phyloP scores from a whole-genome alignment of 768 basidiomycete genomes.

The Steccherinum ochraceum region DNA sequence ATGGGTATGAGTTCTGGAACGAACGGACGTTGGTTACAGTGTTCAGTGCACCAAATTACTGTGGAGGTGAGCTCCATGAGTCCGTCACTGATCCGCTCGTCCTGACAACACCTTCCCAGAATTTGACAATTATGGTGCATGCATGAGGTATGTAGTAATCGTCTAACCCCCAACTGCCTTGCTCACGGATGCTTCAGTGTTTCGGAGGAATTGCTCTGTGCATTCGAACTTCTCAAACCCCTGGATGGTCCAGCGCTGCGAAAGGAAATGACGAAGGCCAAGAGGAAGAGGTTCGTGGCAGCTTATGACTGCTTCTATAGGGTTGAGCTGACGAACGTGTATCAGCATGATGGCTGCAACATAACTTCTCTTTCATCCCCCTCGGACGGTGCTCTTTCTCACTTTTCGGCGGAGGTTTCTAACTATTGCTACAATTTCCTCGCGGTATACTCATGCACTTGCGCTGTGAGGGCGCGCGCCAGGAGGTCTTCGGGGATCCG shows the following conservation, averaged over 20 bases:
- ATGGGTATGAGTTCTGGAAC: slow-evolving; percentile 99
- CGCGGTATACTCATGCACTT: not conserved
- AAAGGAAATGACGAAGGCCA: slow-evolving; percentile 98
- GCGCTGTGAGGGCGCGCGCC: not conserved
- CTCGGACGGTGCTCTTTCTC: not conserved
- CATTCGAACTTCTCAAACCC: slow-evolving; percentile 95
- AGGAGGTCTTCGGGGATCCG: not conserved
- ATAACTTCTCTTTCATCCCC: slow-evolving; percentile 11
- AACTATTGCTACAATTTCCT: not conserved
- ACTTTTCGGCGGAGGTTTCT: not conserved
- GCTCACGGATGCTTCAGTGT: slow-evolving; percentile 44
- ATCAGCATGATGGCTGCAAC: slow-evolving; percentile 25
- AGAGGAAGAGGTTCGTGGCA: slow-evolving; percentile 89
- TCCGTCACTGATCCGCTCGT: slow-evolving; percentile 9
- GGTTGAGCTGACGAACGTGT: too few relatives aligned
- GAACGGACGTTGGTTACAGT: slow-evolving; percentile 97
- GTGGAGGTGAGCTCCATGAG: slow-evolving; percentile 65
- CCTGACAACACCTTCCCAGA: slow-evolving; percentile 37
- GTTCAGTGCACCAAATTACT: slow-evolving; percentile 97
- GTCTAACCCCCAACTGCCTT: not conserved
- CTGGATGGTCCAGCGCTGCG: slow-evolving; percentile 90
- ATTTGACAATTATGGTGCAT: slow-evolving; percentile 93
- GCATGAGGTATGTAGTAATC: slow-evolving; percentile 66
- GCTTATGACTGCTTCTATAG: not conserved
- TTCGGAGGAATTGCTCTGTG: slow-evolving; percentile 94